Evolutionary conservation across 164 flowering plant genomes (phyloP), one percentile per base, ranked within the genome.

Genomic region (Nymphaea thermarum): DNA sequence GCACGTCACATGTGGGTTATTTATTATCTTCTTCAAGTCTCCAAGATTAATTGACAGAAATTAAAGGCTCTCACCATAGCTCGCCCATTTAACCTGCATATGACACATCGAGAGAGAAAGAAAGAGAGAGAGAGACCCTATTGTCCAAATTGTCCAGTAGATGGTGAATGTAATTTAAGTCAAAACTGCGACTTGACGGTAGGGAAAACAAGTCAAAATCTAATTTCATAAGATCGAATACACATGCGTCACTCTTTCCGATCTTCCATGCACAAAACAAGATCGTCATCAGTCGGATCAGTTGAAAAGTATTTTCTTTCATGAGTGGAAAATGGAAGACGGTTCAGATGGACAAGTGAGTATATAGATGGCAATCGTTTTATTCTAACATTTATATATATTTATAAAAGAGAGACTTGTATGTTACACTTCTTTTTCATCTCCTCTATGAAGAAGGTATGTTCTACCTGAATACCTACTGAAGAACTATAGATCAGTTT

Each of bases 1-100:
- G 51, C 66, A 63, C 43, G 64, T 72, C 79, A 77, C 84, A 79
- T 79, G 84, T 42, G 68, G 25, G 65, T 74, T 77, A 74, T 75
- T 79, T 68, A 79, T 67, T 65, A 42, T 67, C 66, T 63, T 25
- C 65, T 61, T 67, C 67, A 74, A 60, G 64, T 66, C 70, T 77
- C 70, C 69, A 51, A 51, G 77, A 75, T 65, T 41, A 57, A 60
- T 45, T 18, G 6, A 45, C 15, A 36, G 10, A 47, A 4, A 11
- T 47, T 3, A n/a, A 15, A 18, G 57, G 43, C 7, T 42, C 16
- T 36, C 14, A 42, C 41, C n/a, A 25, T 43, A 43, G 15, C 4
- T 5, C 51, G 42, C 16, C 18, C 17, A 1, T 60, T 42, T 51
- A 8, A 42, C 42, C 5, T 43, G 65, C 6, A 18, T 25, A 25